phyloP scores from a whole-genome alignment of 257 asterid genomes.

The Scutellaria minor region DNA sequence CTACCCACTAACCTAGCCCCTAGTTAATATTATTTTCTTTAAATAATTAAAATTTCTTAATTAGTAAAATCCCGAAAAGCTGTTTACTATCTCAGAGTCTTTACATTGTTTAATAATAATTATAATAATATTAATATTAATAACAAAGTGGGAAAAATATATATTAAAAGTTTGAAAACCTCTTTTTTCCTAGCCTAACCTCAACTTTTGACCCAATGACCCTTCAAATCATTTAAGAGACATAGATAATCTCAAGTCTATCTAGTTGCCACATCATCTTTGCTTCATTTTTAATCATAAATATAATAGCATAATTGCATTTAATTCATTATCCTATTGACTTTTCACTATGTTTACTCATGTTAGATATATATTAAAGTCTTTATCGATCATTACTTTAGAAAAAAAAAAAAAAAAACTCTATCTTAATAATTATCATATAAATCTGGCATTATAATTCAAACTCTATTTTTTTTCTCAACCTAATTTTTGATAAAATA shows the following conservation, averaged over 20 bases:
- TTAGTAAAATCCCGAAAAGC: constrained; percentile 29
- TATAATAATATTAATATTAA: not conserved
- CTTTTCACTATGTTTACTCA: too few species aligned
- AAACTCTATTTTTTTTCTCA: too few species aligned
- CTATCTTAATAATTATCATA: too few species aligned
- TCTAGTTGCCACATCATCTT: constrained; percentile 31
- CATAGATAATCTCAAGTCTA: constrained; percentile 36
- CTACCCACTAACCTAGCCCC: constrained; percentile 32
- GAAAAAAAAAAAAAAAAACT: too few species aligned
- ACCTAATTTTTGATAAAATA: too few species aligned
- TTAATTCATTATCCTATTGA: not conserved
- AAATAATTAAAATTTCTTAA: constrained; percentile 2
- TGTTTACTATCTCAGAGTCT: constrained; percentile 13
- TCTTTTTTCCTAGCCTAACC: constrained; percentile 38
- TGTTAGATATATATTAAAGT: too few species aligned
- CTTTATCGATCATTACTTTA: too few species aligned
- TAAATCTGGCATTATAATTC: too few species aligned
- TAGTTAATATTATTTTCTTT: not conserved
- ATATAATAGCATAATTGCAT: constrained; percentile 20
- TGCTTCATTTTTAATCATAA: constrained; percentile 6
- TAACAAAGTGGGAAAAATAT: not conserved
- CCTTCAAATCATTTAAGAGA: constrained; percentile 45
- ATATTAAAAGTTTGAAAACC: constrained; percentile 28
- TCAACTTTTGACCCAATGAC: constrained; percentile 44
- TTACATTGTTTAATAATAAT: not conserved